Evolutionary conservation across 305 asterid species (phyloP), one percentile per base, ranked within the genome.

Genomic region (Plantago coronopus): DNA sequence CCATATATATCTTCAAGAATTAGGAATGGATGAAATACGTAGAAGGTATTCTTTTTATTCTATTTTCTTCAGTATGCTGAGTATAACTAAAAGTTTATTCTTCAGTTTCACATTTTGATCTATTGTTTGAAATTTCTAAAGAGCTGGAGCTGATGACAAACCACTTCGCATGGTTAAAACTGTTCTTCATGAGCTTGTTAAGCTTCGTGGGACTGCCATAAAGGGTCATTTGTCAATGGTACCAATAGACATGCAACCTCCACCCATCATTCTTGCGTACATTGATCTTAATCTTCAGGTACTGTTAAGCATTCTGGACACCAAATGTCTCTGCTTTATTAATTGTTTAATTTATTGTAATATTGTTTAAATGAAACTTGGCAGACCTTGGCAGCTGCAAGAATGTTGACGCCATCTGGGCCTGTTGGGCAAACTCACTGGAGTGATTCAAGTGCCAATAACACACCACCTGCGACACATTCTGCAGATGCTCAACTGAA

Each of bases 71-170:
- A 37, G 49, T 21, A 34, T 40, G 50, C 17, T 57, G 2, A 16
- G 31, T 38, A 17, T 11, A 19, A 40, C 14, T 19, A 17, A n/a
- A 43, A 15, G 22, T n/a, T 22, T 22, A 20, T 43, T 37, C 16
- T 56, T n/a, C 45, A 38, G 12, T 38, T 38, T 44, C 56, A 38
- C 59, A 42, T 49, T 10, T 14, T 23, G 21, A 63, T 48, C 17
- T 29, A 38, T 59, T 56, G 27, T 71, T n/a, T n/a, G 22, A 48
- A 64, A 54, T 69, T 45, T 43, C 40, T 67, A 60, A 68, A 94
- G 99, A 81, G 99, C 99, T 63, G 99, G 98, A 65, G 99, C 99
- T 54, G 99, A 91, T 76, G 99, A 94, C 74, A 94, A 94, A 67
- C 98, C 99, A 53, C 87, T 94, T 66, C 89, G 99, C 66, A 94